A percentile compares a stretch with the other conserved stretches of the same genome.
These are phyloP conservation scores for Moesziomyces antarcticus DNA, from an alignment of 1,284 basidiomycete species.

Conservation along the genomic window DNA sequence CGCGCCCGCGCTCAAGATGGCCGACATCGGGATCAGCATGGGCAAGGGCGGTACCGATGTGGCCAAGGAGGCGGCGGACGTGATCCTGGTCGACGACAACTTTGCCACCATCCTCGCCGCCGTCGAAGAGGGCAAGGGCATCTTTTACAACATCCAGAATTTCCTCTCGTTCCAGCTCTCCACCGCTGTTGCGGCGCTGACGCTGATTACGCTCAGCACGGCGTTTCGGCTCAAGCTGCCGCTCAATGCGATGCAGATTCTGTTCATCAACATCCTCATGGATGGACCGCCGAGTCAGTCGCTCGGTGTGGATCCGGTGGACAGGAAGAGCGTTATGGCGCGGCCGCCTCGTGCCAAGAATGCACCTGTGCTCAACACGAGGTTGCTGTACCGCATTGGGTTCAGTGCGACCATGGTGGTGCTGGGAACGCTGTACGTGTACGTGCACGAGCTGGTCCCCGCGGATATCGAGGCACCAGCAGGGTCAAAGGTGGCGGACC, in stretches of 20 bases:
- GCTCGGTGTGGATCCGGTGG: slow-evolving; percentile 94
- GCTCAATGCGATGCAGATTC: slow-evolving; percentile 97
- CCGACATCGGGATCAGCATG: slow-evolving; percentile 70
- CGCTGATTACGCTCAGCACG: slow-evolving; percentile 93
- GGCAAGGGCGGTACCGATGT: slow-evolving; percentile 70
- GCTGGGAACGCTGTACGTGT: slow-evolving; percentile 86
- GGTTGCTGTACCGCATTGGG: slow-evolving; percentile 80
- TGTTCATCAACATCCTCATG: slow-evolving; percentile 99
- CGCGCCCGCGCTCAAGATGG: slow-evolving; percentile 69
- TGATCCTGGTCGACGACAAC: slow-evolving; percentile 71
- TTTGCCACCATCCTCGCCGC: slow-evolving; percentile 77
- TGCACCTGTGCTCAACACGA: slow-evolving; percentile 82
- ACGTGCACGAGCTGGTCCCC: slow-evolving; percentile 74
- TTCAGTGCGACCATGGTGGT: slow-evolving; percentile 94
- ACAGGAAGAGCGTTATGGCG: slow-evolving; percentile 82
- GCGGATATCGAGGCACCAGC: slow-evolving; percentile 33
- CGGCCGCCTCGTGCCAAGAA: slow-evolving; percentile 88
- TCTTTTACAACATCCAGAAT: slow-evolving; percentile 99
- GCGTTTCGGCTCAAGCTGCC: slow-evolving; percentile 88
- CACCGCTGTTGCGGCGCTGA: slow-evolving; percentile 91
- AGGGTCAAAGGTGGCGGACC: slow-evolving; percentile 25
- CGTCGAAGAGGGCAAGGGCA: slow-evolving; percentile 94
- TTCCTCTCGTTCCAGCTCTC: slow-evolving; percentile 96
- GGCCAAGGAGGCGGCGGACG: slow-evolving; percentile 69
- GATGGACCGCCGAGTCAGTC: slow-evolving; percentile 98